Evolutionary conservation across 2,329 filamentous ascomycete species (phyloP).

Genomic region (Aspergillus puulaauensis): DNA sequence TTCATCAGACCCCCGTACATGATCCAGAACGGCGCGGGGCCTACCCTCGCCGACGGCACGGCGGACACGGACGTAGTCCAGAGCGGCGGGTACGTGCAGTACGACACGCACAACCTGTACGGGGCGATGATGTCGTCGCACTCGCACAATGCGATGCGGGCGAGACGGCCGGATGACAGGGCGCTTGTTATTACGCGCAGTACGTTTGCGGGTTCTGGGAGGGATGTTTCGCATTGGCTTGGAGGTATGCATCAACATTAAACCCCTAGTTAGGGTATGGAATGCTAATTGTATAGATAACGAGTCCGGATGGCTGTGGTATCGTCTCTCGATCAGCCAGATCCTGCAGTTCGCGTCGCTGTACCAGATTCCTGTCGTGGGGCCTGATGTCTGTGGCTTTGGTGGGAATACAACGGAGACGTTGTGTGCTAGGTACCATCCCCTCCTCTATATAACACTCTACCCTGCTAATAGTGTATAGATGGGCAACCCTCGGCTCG

Average conservation of each 20-base stretch:
- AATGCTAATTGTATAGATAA: too few relatives aligned
- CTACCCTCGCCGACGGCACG: constrained; percentile 59
- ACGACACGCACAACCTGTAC: constrained; percentile 76
- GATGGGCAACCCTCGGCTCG: constrained; percentile 71
- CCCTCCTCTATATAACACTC: too few relatives aligned
- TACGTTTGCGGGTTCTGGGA: constrained; percentile 71
- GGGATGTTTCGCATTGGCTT: constrained; percentile 57
- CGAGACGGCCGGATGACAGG: constrained; percentile 61
- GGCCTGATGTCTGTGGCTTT: constrained; percentile 76
- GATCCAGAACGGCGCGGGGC: constrained; percentile 62
- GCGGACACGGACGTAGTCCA: constrained; percentile 68
- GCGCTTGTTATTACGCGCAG: constrained; percentile 74
- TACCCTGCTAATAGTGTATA: constrained; percentile 21
- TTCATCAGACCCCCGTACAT: constrained; percentile 64
- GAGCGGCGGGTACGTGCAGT: constrained; percentile 63
- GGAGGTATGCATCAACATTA: constrained; percentile 43
- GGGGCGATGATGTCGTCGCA: constrained; percentile 72
- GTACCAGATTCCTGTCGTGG: constrained; percentile 68
- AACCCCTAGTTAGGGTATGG: too few relatives aligned
- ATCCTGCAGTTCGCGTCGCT: constrained; percentile 63
- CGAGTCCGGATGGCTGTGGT: constrained; percentile 48
- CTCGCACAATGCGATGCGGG: constrained; percentile 65
- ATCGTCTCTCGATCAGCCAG: constrained; percentile 58
- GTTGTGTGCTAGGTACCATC: constrained; percentile 55
- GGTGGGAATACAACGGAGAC: constrained; percentile 64